Conservation (phyloP, 129 eudicot species). For the carrot (Daucus carota) region DNA sequence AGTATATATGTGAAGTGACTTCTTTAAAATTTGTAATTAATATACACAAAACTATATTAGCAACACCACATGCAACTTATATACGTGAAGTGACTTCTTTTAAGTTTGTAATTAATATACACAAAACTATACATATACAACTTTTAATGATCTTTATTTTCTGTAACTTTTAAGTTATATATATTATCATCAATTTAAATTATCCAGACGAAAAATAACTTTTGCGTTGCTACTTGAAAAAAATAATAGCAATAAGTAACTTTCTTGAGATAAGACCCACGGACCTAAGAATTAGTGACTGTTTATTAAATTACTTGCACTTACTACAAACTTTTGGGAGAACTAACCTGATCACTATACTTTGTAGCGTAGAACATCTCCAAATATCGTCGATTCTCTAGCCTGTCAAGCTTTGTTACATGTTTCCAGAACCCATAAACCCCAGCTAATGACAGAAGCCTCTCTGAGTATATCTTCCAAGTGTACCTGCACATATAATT, state of each 20-base stretch:
- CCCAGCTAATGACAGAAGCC: constrained; percentile 28
- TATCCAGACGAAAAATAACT: no score
- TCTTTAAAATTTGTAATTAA: not conserved
- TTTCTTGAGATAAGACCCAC: no score
- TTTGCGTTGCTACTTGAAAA: no score
- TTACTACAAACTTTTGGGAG: not conserved
- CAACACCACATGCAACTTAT: no score
- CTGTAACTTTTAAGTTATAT: no score
- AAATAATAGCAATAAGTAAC: no score
- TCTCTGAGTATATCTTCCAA: constrained; percentile 35
- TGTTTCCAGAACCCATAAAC: constrained; percentile 33
- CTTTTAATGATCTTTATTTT: no score
- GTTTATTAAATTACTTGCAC: not conserved
- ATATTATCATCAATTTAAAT: no score
- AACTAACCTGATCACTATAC: constrained; percentile 21
- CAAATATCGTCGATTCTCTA: constrained; percentile 24
- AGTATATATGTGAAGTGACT: not conserved
- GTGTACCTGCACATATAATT: constrained; percentile 19
- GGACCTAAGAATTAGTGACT: not conserved
- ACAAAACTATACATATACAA: no score
- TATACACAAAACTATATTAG: not conserved
- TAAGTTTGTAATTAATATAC: not conserved
- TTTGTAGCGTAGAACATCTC: constrained; percentile 27
- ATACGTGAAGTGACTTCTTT: not conserved
- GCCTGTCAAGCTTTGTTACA: constrained; percentile 24